These are phyloP conservation scores for Chytridiales sp. DNA, from an alignment of 371 early-diverging fungal genomes.

Conservation along the genomic window DNA sequence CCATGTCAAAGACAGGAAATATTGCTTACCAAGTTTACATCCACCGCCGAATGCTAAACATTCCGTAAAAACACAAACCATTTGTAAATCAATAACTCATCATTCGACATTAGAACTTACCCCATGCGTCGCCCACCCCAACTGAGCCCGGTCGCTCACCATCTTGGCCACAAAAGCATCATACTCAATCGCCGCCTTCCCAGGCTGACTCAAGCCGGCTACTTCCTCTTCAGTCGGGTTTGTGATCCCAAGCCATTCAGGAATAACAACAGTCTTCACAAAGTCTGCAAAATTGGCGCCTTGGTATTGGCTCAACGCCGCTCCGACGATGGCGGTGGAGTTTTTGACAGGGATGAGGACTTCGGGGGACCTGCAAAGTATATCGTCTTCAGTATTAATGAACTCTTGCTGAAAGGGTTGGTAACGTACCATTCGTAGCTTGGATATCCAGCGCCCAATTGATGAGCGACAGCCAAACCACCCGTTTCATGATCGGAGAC, in stretches of 20 bases:
- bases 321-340: conserved; percentile 52
- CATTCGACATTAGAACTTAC: conserved; percentile 6
- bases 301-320: conserved; percentile 6
- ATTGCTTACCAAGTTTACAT: conserved; percentile 74
- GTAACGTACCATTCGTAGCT: conserved; percentile 73
- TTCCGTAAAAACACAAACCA: not conserved
- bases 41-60: conserved; percentile 77
- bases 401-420: not conserved
- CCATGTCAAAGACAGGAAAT: not conserved
- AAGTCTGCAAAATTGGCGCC: conserved; percentile 14
- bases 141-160: conserved; percentile 66
- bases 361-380: conserved; percentile 54
- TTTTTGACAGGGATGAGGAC: conserved; percentile 62
- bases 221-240: conserved; percentile 72
- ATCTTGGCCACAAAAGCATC: conserved; percentile 64
- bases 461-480: conserved; percentile 76
- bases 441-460: conserved; percentile 63
- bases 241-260: conserved; percentile 61
- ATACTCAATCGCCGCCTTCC: conserved; percentile 33
- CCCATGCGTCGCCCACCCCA: conserved; percentile 89
- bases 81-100: not conserved
- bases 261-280: conserved; percentile 48
- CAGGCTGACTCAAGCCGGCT: conserved; percentile 39
- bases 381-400: not conserved
- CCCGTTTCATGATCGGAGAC: conserved; percentile 93